Base-by-base conservation (phyloP, 352 stramenopile genomes). In the Globisporangium rhizosaccharum region DNA sequence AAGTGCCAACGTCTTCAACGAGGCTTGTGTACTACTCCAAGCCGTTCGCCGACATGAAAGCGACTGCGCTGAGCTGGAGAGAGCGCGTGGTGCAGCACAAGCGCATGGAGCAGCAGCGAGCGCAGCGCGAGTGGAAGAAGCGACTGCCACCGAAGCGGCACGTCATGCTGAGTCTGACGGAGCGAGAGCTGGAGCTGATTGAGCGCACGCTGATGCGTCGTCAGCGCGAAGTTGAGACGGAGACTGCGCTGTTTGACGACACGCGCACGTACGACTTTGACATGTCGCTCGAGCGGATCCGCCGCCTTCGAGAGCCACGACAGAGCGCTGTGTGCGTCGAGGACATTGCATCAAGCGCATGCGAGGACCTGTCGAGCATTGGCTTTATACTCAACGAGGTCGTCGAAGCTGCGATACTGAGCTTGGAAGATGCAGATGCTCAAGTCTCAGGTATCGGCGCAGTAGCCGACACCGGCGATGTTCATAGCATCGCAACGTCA, bases 1-100 rank as follows among this genome's bases (percentile, higher is more conserved):
- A 20, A 25, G 30, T 8, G 10, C n/a, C 15, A 1, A 14, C 33
- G 17, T 36, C 49, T 4, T 2, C 45, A 36, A n/a, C 54, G 10
- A 65, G 83, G 26, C 69, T 90, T 14, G 72, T 75, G 26, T 80
- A 75, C 41, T 90, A 83, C 62, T 79, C 77, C 0, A 65, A 69
- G 44, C 68, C 69, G 0, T 70, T 76, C n/a, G 69, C 63, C 14
- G 47, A 87, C 20, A 70, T 90, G 59, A 73, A 72, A 58, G 81
- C 75, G 47, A 78, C 71, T 3, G 66, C 72, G 15, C 46, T 55
- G 17, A 72, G 76, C 47, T 90, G 80, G 80, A 60, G 66, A 41
- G 51, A 61, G 2, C 66, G 79, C 37, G 65, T 70, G 1, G 39
- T 56, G 2, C 53, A 65, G 11, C 62, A 65, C 20, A 59, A 58